Conservation (phyloP, 768 basidiomycete genomes). For the Termitomyces sp. region DNA sequence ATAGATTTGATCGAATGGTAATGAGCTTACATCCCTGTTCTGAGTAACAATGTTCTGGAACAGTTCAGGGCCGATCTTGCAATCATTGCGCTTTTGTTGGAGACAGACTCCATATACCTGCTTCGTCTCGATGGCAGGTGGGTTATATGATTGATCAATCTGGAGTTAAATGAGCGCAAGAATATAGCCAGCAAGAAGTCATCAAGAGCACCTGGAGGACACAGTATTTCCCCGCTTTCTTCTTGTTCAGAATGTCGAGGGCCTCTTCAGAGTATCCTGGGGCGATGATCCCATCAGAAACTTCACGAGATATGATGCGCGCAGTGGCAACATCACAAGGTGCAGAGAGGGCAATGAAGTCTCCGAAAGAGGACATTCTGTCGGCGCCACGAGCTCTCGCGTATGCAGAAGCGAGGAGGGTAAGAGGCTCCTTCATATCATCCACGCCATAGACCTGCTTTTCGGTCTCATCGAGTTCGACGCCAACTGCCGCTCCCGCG, state of each 20-base stretch:
- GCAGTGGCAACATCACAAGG: conserved; percentile 94
- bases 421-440: conserved; percentile 86
- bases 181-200: neutral
- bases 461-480: conserved; percentile 77
- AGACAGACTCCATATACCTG: conserved; percentile 92
- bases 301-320: conserved; percentile 95
- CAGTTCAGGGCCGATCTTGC: conserved; percentile 73
- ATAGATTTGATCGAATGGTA: neutral
- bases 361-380: conserved; percentile 99
- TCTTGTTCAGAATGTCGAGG: conserved; percentile 85
- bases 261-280: conserved; percentile 89
- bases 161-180: conserved; percentile 23
- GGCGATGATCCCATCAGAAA: conserved; percentile 97
- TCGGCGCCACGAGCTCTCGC: conserved; percentile 98
- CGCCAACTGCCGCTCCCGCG: conserved; percentile 91
- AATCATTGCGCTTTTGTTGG: conserved; percentile 87
- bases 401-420: conserved; percentile 87
- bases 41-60: conserved; percentile 88
- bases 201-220: conserved; percentile 71
- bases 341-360: conserved; percentile 94
- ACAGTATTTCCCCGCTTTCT: conserved; percentile 98
- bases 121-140: conserved; percentile 80
- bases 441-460: conserved; percentile 96
- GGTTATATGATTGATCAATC: conserved; percentile 86
- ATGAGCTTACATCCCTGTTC: conserved; percentile 70